Evolutionary conservation across 768 basidiomycete genomes (phyloP), one percentile per base, ranked within the genome.

Genomic region (Inosperma sp.): DNA sequence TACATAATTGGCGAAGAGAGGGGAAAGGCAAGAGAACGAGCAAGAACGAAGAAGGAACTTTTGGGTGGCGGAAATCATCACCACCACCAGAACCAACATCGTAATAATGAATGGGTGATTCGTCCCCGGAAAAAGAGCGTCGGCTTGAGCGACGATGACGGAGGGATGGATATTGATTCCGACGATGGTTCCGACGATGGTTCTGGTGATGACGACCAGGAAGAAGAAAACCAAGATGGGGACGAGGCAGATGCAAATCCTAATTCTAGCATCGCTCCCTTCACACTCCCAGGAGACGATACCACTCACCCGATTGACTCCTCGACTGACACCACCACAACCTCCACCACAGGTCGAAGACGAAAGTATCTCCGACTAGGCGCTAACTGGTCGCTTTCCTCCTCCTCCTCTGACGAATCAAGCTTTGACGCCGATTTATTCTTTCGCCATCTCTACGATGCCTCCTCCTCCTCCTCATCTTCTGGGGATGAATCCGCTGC

Each of bases 381-480:
- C 41, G 83, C 83, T 1, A 82, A 85, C 35, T 92, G 87, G 88
- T 84, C 84, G 33, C 26, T 48, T 17, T 35, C 27, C 39, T 31
- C 39, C 23, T 84, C 62, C 29, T 61, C 86, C 16, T 85, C 83
- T 51, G 87, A 83, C 55, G 88, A 88, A 63, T 84, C 82, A 2
- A 80, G 77, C 53, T 87, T 88, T 58, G 89, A 92, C 58, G 89
- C 89, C 8, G 88, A 91, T 54, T 65, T 91, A 0, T 91, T 92
- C 70, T 91, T 92, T 60, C 81, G 84, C 49, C 85, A 88, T 61
- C 78, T 91, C 34, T 81, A 82, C 30, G 86, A 80, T 59, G 66
- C 76, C n/a, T 60, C 55, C 59, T 57, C 59, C 25, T 58, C 62
- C 7, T 61, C 63, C 22, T 48, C 46, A 17, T 33, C 17, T 2